Conservation (phyloP, 108 stramenopile genomes). For the Cyclostephanos invisitatus region DNA sequence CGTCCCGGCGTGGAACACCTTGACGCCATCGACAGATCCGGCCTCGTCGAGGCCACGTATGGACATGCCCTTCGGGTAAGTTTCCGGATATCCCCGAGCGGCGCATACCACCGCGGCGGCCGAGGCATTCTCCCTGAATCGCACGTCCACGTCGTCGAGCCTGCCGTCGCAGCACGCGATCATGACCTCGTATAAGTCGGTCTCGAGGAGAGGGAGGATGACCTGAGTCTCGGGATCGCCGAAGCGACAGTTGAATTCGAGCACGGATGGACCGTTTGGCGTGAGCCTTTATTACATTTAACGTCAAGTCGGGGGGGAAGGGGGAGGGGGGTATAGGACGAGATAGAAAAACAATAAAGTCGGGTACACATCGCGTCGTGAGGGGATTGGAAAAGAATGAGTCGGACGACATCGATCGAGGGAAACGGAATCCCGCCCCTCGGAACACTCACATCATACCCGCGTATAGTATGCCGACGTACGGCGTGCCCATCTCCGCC, state of each 20-base stretch:
- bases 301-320: not conserved
- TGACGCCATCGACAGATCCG: slow-evolving; percentile 64
- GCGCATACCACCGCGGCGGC: slow-evolving; percentile 96
- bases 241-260: slow-evolving; percentile 99
- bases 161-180: slow-evolving; percentile 91
- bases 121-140: slow-evolving; percentile 77
- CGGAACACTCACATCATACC: slow-evolving; percentile 95
- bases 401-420: not conserved
- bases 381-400: not conserved
- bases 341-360: not conserved
- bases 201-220: slow-evolving; percentile 95
- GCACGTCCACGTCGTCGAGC: slow-evolving; percentile 76
- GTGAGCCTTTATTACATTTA: slow-evolving; percentile 58
- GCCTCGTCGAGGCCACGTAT: slow-evolving; percentile 85
- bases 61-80: slow-evolving; percentile 95
- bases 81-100: slow-evolving; percentile 91
- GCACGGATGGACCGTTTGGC: slow-evolving; percentile 86
- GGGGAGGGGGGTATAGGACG: slow-evolving; percentile 1
- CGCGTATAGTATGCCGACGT: slow-evolving; percentile 96
- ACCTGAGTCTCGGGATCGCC: slow-evolving; percentile 99
- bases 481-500: slow-evolving; percentile 94
- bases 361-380: not conserved
- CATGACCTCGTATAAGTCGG: slow-evolving; percentile 91
- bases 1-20: slow-evolving; percentile 97
- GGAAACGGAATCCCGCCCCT: not conserved